Percentiles rank a stretch among this genome's conserved stretches.
These are phyloP conservation scores for Colletotrichum magnum DNA, from an alignment of 2,329 filamentous ascomycete genomes.

Conservation along the genomic window DNA sequence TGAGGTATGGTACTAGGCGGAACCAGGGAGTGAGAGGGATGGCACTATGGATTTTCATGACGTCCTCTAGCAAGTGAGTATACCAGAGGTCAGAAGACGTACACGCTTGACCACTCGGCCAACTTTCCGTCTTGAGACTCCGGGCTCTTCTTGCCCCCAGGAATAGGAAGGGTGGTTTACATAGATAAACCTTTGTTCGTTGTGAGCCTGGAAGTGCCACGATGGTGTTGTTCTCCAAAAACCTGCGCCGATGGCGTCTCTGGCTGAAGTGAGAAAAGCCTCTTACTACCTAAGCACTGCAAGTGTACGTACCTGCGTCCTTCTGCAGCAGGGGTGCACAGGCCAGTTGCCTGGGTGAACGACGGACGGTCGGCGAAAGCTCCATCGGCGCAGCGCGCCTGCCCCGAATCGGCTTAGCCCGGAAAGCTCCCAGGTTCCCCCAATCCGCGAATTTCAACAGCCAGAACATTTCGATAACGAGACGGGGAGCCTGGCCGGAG, in stretches of 20 bases:
- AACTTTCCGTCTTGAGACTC: background rate
- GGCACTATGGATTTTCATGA: background rate
- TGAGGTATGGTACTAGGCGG: background rate
- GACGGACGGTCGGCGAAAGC: conserved; percentile 1
- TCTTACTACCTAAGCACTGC: background rate
- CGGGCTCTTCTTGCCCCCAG: background rate
- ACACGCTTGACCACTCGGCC: background rate
- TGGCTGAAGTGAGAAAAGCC: background rate
- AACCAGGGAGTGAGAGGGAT: background rate
- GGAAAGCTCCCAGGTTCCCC: conserved; percentile 33
- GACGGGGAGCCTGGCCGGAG: conserved; percentile 4
- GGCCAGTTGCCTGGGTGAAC: conserved; percentile 12
- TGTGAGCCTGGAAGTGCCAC: too few species aligned
- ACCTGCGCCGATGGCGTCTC: background rate
- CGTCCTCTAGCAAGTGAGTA: background rate
- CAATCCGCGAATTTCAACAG: conserved; percentile 38
- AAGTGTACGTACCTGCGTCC: too few species aligned
- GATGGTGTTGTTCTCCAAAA: too few species aligned
- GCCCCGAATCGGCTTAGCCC: conserved; percentile 27
- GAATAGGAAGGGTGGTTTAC: background rate
- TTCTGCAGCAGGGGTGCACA: conserved; percentile 3
- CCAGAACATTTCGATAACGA: conserved; percentile 20
- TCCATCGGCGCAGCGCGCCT: background rate
- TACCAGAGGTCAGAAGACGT: too few species aligned
- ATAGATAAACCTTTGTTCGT: too few species aligned